Base-by-base conservation (phyloP, 2,329 filamentous ascomycete genomes). In the Thelonectria rubi region DNA sequence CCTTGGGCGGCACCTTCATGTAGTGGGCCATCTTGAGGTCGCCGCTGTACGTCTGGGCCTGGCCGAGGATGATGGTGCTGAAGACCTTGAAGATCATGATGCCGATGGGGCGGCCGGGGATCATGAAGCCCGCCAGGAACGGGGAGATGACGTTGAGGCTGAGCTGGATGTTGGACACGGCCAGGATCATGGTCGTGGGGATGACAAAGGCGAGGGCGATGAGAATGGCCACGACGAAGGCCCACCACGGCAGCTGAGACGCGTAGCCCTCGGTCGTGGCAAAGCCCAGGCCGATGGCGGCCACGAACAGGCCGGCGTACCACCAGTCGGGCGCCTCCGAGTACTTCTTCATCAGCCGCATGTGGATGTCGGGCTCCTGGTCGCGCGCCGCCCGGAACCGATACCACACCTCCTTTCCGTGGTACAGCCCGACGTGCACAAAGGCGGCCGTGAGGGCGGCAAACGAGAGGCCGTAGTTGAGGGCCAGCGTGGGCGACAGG, bases 21-120 rank as follows among this genome's bases (percentile, higher is more conserved):
- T 84, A 83, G 52, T 82, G 81, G 1, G 75, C 82, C 18, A 84
- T 69, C 66, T 84, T 84, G 74, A 84, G 74, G 63, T 84, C 81
- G 48, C 77, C 74, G 1, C 77, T 75, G 55, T 83, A 84, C 40
- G 78, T 80, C 15, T 82, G 74, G 0, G 77, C 80, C 61, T 83
- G 80, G 14, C 78, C 76, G 8, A 74, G 62, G 6, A 62, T 63
- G 48, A 72, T 69, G 20, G 65, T 68, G 49, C 69, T 69, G 48
- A 62, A 72, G 7, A 69, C 67, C 32, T 72, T 72, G 64, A 72
- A 72, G 49, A 71, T 64, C 66, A 71, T 71, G 47, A 71, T 62
- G 20, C 64, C 69, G 18, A 70, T 60, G 6, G 69, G 69, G 5
- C 63, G 53, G 2, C 69, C 69, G 2, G 69, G 69, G 30, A 71